Percentiles rank a stretch among this genome's conserved stretches.
phyloP scores from a whole-genome alignment of 2,329 filamentous ascomycete genomes.

The Cryphonectria carpinicola region DNA sequence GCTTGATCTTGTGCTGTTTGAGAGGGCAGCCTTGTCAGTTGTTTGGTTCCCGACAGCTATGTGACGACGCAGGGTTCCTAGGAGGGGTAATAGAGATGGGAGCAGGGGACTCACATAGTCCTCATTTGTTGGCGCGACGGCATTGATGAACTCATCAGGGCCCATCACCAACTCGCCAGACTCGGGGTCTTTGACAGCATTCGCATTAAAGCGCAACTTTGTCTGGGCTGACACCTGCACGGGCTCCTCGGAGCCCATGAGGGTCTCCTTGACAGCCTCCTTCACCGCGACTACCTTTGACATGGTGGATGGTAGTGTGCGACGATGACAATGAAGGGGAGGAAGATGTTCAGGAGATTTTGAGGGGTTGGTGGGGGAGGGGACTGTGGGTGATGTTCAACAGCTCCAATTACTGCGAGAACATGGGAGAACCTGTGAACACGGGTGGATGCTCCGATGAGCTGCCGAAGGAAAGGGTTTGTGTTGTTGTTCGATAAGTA shows the following conservation, averaged over 20 bases:
- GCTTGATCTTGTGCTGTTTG: conserved; percentile 90
- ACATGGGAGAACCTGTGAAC: conserved; percentile 10
- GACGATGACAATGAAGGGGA: neutral
- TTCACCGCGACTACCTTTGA: conserved; percentile 56
- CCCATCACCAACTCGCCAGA: conserved; percentile 80
- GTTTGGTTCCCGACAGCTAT: neutral
- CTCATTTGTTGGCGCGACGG: conserved; percentile 82
- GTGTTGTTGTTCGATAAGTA: neutral
- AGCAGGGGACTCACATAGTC: conserved; percentile 76
- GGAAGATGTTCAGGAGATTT: neutral
- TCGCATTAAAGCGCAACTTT: conserved; percentile 73
- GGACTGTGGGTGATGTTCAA: neutral
- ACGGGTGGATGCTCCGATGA: conserved; percentile 12
- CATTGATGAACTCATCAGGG: conserved; percentile 85
- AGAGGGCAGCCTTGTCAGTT: conserved; percentile 19
- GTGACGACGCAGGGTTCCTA: neutral
- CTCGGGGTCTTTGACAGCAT: conserved; percentile 75
- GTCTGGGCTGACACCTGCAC: conserved; percentile 73
- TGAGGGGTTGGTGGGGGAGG: neutral
- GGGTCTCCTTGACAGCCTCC: conserved; percentile 77
- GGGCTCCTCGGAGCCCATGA: conserved; percentile 66
- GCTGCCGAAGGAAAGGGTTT: neutral
- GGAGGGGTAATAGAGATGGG: conserved; percentile 13
- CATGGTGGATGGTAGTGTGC: conserved; percentile 38
- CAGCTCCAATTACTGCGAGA: conserved; percentile 1